These are phyloP conservation scores for Suhomyces ambrosiae DNA, from an alignment of 1,139 yeast genomes.

Conservation along the genomic window DNA sequence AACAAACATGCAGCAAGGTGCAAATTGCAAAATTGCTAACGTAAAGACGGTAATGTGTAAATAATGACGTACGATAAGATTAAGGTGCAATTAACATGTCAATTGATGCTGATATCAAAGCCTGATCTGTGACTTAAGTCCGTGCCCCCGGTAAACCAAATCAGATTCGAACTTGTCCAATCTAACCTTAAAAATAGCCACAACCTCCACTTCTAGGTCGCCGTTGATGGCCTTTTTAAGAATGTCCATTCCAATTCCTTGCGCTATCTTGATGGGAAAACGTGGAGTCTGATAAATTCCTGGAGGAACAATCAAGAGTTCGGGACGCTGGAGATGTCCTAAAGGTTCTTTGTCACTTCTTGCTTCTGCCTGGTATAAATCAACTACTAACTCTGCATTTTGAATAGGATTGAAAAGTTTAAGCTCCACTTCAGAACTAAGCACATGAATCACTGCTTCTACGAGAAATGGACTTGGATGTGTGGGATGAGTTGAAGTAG, in stretches of 20 bases:
- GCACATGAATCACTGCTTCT: conserved; percentile 52
- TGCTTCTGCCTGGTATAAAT: conserved; percentile 49
- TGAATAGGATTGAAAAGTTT: conserved; percentile 53
- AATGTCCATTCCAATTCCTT: conserved; percentile 52
- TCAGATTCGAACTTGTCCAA: conserved; percentile 42
- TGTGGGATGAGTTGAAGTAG: not conserved
- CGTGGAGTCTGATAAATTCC: conserved; percentile 52
- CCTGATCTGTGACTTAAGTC: conserved; percentile 42
- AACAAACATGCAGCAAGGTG: too few relatives aligned
- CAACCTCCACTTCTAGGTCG: conserved; percentile 47
- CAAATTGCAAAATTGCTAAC: too few relatives aligned
- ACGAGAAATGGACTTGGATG: conserved; percentile 34
- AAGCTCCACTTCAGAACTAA: conserved; percentile 54
- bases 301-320: conserved; percentile 44
- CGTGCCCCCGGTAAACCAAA: conserved; percentile 47
- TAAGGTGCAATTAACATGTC: too few relatives aligned
- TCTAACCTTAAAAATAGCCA: conserved; percentile 41
- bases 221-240: conserved; percentile 53
- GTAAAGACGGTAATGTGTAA: too few relatives aligned
- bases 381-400: conserved; percentile 43
- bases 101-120: conserved; percentile 21
- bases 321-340: conserved; percentile 45
- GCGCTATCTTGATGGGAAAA: conserved; percentile 49
- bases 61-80: too few relatives aligned
- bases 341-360: conserved; percentile 45